These are phyloP conservation scores for Phytopythium helicoides DNA, from an alignment of 352 stramenopile genomes.

Conservation along the genomic window DNA sequence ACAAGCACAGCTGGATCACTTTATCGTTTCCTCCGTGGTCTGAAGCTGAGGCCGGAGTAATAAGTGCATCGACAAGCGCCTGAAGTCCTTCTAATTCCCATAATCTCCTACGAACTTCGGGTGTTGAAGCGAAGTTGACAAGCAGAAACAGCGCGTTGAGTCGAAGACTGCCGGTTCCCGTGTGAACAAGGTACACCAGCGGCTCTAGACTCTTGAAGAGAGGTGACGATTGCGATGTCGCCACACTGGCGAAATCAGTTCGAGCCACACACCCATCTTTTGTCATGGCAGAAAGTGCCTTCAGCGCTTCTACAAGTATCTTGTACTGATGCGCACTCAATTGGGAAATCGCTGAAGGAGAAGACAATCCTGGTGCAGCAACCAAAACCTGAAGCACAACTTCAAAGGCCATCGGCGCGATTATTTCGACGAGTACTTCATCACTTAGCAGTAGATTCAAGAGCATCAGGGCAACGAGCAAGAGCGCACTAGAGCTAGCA, in stretches of 20 bases:
- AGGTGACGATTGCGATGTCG: constrained; percentile 11
- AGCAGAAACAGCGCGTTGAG: constrained; percentile 63
- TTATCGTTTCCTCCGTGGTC: constrained; percentile 37
- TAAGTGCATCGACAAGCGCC: constrained; percentile 28
- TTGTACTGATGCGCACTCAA: constrained; percentile 14
- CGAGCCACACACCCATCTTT: constrained; percentile 19
- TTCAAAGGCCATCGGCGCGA: constrained; percentile 60
- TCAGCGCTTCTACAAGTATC: constrained; percentile 45
- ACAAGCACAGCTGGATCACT: constrained; percentile 53
- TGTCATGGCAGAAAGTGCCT: constrained; percentile 52
- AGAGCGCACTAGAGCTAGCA: background rate
- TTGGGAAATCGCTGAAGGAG: constrained; percentile 5
- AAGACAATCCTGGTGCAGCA: constrained; percentile 7
- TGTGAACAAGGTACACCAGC: constrained; percentile 43
- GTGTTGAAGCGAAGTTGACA: constrained; percentile 59
- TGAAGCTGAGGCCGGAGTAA: background rate
- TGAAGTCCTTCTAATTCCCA: constrained; percentile 38
- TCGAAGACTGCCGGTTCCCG: constrained; percentile 27
- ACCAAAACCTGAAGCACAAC: constrained; percentile 50
- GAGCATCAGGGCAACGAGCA: constrained; percentile 42
- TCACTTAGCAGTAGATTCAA: constrained; percentile 50
- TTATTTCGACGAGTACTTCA: constrained; percentile 46
- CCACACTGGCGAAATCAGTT: background rate
- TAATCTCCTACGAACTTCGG: constrained; percentile 41
- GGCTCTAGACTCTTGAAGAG: constrained; percentile 35